Evolutionary conservation across 1,284 basidiomycete genomes (phyloP).

Genomic region (Leccinum brunneo-olivaceum): DNA sequence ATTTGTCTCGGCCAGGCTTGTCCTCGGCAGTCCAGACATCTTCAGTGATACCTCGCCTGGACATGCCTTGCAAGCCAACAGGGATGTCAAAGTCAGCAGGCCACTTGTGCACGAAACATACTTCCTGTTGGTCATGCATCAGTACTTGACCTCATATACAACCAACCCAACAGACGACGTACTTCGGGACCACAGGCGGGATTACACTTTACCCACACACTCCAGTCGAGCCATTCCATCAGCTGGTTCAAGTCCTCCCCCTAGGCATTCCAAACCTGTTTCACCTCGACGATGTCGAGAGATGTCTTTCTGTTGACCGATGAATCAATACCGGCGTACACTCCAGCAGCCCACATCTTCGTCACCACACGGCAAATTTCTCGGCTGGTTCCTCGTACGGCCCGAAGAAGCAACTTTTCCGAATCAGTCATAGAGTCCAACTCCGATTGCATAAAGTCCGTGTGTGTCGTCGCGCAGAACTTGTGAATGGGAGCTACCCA

Average conservation of each 20-base stretch:
- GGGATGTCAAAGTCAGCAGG: slow-evolving; percentile 18
- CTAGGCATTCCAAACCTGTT: slow-evolving; percentile 18
- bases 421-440: slow-evolving; percentile 26
- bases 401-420: slow-evolving; percentile 30
- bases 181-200: slow-evolving; percentile 32
- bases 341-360: slow-evolving; percentile 36
- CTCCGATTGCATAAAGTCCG: slow-evolving; percentile 17
- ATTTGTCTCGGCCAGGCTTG: background rate
- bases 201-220: slow-evolving; percentile 31
- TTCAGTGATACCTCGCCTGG: background rate
- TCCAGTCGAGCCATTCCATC: slow-evolving; percentile 37
- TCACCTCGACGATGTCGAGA: slow-evolving; percentile 2
- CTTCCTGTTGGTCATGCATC: background rate
- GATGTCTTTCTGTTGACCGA: slow-evolving; percentile 2
- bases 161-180: background rate
- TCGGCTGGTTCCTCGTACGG: slow-evolving; percentile 29
- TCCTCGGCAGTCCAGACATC: background rate
- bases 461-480: slow-evolving; percentile 31
- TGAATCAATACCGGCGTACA: slow-evolving; percentile 27
- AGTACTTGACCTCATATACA: background rate
- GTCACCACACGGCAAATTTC: slow-evolving; percentile 42
- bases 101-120: slow-evolving; percentile 40
- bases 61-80: background rate
- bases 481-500: slow-evolving; percentile 24
- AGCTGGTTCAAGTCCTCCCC: slow-evolving; percentile 19